Evolutionary conservation across 345 rosid genomes (phyloP).

Genomic region (Gossypium ekmanianum): DNA sequence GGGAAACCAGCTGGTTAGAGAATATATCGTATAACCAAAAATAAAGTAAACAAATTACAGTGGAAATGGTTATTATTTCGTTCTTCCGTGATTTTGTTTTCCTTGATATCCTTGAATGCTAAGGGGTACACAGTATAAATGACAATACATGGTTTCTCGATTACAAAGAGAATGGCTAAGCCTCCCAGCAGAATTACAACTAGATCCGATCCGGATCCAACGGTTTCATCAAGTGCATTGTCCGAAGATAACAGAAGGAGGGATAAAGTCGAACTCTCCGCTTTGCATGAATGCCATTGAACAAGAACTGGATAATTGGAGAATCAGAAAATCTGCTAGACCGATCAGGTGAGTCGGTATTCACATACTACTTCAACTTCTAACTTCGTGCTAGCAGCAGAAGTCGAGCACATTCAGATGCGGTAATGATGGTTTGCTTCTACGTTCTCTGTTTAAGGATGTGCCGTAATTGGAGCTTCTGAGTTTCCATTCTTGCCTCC

Average conservation of each 20-base stretch:
- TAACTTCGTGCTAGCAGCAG: slow-evolving; percentile 13
- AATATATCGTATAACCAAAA: not conserved
- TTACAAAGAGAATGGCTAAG: slow-evolving; percentile 1
- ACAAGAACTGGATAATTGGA: not conserved
- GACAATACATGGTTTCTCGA: slow-evolving; percentile 13
- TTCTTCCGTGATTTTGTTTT: slow-evolving; percentile 18
- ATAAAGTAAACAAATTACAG: not conserved
- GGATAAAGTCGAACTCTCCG: slow-evolving; percentile 8
- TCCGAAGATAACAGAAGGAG: not conserved
- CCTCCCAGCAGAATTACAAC: not conserved
- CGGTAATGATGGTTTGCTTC: not conserved
- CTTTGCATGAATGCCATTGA: slow-evolving; percentile 6
- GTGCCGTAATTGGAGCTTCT: slow-evolving; percentile 77
- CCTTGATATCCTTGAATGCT: slow-evolving; percentile 13
- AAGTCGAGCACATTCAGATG: slow-evolving; percentile 15
- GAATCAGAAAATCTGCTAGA: not conserved
- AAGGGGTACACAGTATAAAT: slow-evolving; percentile 14
- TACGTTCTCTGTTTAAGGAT: slow-evolving; percentile 81
- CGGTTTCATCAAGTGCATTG: not conserved
- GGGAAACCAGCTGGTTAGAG: no score
- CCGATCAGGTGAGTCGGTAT: not conserved
- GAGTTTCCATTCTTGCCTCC: slow-evolving; percentile 82
- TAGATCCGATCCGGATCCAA: not conserved
- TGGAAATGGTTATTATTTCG: not conserved
- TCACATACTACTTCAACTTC: slow-evolving; percentile 15